Percentiles rank a stretch among this genome's conserved stretches.
phyloP scores from a whole-genome alignment of 2,329 filamentous ascomycete genomes.

The Macrophomina phaseolina region DNA sequence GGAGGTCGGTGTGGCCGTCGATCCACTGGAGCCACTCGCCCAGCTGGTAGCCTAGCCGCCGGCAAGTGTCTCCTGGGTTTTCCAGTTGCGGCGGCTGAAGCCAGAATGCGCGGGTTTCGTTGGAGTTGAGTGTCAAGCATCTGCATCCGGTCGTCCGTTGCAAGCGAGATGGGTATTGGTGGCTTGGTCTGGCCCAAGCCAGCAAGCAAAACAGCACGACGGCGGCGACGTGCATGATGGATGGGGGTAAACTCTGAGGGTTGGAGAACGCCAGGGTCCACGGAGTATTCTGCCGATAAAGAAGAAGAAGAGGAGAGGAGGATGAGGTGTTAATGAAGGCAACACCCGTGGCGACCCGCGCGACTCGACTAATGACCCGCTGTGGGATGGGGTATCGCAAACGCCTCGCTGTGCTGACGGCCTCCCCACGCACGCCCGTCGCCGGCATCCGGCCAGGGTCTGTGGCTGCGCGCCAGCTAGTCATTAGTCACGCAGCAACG shows the following conservation, averaged over 20 bases:
- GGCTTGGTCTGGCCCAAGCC: neutral
- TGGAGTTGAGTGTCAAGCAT: neutral
- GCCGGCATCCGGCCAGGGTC: neutral
- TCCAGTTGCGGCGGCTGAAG: slow-evolving; percentile 1
- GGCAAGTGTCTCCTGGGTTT: neutral
- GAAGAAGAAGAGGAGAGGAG: neutral
- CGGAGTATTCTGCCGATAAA: neutral
- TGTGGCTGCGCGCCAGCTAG: neutral
- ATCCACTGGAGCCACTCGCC: slow-evolving; percentile 1
- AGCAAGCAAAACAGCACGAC: neutral
- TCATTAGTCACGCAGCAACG: neutral
- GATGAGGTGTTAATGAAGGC: neutral
- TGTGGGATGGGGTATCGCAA: neutral
- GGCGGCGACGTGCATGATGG: neutral
- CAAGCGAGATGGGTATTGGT: neutral
- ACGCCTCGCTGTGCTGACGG: neutral
- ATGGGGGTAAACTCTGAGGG: too few species aligned
- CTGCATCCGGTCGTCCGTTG: slow-evolving; percentile 5
- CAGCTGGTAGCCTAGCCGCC: neutral
- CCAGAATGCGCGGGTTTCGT: neutral
- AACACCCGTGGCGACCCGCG: neutral
- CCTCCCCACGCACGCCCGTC: neutral
- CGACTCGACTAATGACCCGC: neutral
- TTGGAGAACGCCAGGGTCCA: neutral
- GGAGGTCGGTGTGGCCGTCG: neutral